Evolutionary conservation across 2,329 filamentous ascomycete genomes (phyloP).

Genomic region (Cordyceps tenuipes): DNA sequence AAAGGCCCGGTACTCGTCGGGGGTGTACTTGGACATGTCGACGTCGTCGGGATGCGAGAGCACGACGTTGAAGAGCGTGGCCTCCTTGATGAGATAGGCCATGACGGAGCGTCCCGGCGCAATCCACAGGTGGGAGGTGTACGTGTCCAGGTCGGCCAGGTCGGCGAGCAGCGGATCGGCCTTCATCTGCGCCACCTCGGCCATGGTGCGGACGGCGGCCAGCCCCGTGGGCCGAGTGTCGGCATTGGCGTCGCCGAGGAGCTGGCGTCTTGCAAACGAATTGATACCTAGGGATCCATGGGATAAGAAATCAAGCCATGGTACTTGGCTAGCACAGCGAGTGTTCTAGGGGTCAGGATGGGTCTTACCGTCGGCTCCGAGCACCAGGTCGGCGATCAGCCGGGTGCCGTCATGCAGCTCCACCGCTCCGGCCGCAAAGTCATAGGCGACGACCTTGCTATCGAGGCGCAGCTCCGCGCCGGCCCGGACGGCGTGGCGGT

Average conservation of each 20-base stretch:
- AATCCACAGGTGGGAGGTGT: conserved; percentile 23
- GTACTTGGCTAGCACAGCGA: neutral
- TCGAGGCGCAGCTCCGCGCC: conserved; percentile 19
- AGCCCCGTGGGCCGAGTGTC: conserved; percentile 25
- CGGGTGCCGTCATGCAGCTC: conserved; percentile 17
- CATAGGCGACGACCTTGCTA: conserved; percentile 19
- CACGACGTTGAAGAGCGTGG: conserved; percentile 35
- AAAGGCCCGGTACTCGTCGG: conserved; percentile 7
- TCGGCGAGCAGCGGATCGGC: conserved; percentile 25
- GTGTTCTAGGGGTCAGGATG: neutral
- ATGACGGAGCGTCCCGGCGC: conserved; percentile 34
- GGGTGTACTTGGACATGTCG: conserved; percentile 11
- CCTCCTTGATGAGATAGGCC: conserved; percentile 33
- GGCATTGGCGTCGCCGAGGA: conserved; percentile 12
- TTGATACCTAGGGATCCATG: conserved; percentile 14
- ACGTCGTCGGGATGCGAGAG: conserved; percentile 30
- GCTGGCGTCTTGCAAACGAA: conserved; percentile 20
- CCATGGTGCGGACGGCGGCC: conserved; percentile 31
- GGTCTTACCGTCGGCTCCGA: conserved; percentile 27
- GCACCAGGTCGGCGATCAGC: conserved; percentile 22
- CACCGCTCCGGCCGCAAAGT: conserved; percentile 16
- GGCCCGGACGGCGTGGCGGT: conserved; percentile 19
- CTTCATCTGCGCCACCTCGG: conserved; percentile 28
- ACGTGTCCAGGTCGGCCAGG: conserved; percentile 23
- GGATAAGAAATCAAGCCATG: neutral